Conservation (phyloP, 1,139 yeast species). For the Debaryomyces psychrophilus region DNA sequence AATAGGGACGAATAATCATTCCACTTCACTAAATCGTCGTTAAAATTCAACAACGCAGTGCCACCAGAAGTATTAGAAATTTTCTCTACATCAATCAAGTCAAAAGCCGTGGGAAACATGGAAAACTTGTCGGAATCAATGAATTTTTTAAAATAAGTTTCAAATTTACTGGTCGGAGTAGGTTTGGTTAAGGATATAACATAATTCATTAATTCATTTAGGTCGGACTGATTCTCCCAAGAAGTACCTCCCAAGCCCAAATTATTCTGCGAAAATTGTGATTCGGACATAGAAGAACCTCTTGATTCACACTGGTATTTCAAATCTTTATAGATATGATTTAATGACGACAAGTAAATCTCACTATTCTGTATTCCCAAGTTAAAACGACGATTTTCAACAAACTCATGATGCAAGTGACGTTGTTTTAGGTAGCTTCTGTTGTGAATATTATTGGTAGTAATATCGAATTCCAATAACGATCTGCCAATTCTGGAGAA, state of each 20-base stretch:
- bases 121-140: constrained; percentile 12
- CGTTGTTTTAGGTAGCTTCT: constrained; percentile 48
- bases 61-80: neutral
- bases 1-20: constrained; percentile 17
- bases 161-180: constrained; percentile 15
- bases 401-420: constrained; percentile 53
- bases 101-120: constrained; percentile 33
- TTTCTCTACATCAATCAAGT: constrained; percentile 23
- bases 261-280: constrained; percentile 16
- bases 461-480: constrained; percentile 69
- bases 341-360: constrained; percentile 58
- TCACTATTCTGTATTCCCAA: constrained; percentile 16
- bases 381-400: constrained; percentile 27
- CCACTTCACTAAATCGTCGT: constrained; percentile 28
- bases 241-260: constrained; percentile 23
- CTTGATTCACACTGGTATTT: constrained; percentile 52
- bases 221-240: constrained; percentile 40
- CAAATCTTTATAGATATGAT: constrained; percentile 65
- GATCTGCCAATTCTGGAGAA: constrained; percentile 62
- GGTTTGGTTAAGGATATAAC: constrained; percentile 24
- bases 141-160: constrained; percentile 20
- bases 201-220: constrained; percentile 36
- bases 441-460: constrained; percentile 61
- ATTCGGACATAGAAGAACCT: constrained; percentile 29
- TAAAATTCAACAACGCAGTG: constrained; percentile 14